These are phyloP conservation scores for Scleromitrula shiraiana DNA, from an alignment of 2,329 filamentous ascomycete species.

Conservation along the genomic window DNA sequence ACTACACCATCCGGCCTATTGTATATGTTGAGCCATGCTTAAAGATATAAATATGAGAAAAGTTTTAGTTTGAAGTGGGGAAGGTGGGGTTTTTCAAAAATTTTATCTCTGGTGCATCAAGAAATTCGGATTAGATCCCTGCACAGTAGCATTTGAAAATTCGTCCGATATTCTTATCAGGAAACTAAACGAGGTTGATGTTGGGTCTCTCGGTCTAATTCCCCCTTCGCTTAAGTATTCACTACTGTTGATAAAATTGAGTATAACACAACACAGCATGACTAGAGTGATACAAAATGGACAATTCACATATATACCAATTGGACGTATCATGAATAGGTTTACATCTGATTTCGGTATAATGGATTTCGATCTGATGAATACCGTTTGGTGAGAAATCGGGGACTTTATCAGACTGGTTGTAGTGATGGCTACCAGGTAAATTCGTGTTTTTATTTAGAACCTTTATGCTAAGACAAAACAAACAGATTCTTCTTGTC, in stretches of 20 bases:
- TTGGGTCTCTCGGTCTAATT: too few relatives aligned
- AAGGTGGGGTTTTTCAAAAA: constrained; percentile 7
- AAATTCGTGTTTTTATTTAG: background rate
- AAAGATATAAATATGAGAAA: rapidly evolving
- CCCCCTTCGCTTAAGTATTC: too few relatives aligned
- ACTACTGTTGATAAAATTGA: too few relatives aligned
- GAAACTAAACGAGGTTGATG: too few relatives aligned
- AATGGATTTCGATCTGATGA: constrained; percentile 5
- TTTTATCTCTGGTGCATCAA: too few relatives aligned
- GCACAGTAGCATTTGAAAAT: too few relatives aligned
- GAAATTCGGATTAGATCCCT: too few relatives aligned
- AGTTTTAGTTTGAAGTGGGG: background rate
- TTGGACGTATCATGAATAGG: constrained; percentile 66
- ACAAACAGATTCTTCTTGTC: constrained; percentile 39
- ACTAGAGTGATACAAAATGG: too few relatives aligned
- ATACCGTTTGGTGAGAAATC: background rate
- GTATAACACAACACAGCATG: too few relatives aligned
- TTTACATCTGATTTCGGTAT: constrained; percentile 61
- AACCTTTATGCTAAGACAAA: background rate
- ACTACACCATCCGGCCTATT: constrained; percentile 7
- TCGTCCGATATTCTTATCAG: too few relatives aligned
- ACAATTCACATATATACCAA: too few relatives aligned
- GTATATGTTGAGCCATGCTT: rapidly evolving
- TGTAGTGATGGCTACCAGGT: constrained; percentile 53
- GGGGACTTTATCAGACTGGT: constrained; percentile 32